These are phyloP conservation scores for Solanum sejunctum DNA, from an alignment of 257 asterid species.

Conservation along the genomic window DNA sequence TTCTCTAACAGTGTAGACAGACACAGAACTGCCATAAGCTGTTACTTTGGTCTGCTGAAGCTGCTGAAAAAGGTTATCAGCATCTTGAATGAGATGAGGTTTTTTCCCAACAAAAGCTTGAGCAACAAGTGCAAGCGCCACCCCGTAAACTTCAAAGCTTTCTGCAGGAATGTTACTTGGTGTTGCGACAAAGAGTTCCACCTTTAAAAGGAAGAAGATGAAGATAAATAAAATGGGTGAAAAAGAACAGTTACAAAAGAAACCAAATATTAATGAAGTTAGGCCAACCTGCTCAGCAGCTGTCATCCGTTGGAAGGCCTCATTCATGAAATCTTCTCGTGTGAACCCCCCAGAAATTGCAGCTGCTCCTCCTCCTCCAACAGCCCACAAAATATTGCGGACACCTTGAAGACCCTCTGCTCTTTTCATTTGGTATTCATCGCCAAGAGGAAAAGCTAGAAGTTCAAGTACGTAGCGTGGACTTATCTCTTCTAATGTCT, in stretches of 20 bases:
- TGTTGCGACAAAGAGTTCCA: conserved; percentile 86
- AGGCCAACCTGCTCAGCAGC: conserved; percentile 82
- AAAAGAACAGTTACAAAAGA: not conserved
- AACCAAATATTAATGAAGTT: not conserved
- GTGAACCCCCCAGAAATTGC: conserved; percentile 90
- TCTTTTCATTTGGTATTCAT: conserved; percentile 56
- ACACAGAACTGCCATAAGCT: conserved; percentile 31
- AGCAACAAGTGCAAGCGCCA: conserved; percentile 92
- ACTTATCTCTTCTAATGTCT: conserved; percentile 80
- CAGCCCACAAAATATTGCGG: conserved; percentile 90
- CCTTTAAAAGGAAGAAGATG: conserved; percentile 24
- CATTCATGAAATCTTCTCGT: conserved; percentile 95
- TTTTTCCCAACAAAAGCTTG: conserved; percentile 85
- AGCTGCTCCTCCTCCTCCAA: conserved; percentile 98
- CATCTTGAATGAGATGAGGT: conserved; percentile 88
- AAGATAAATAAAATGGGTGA: not conserved
- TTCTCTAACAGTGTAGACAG: conserved; percentile 34
- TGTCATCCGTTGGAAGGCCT: conserved; percentile 79
- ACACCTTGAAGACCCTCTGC: conserved; percentile 92
- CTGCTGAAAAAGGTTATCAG: conserved; percentile 92
- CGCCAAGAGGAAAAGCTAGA: conserved; percentile 68
- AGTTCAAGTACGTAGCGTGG: conserved; percentile 84
- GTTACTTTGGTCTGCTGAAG: conserved; percentile 83
- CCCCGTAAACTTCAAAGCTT: conserved; percentile 95
- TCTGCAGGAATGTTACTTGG: conserved; percentile 97